A percentile compares a stretch with the other conserved stretches of the same genome.
phyloP scores from a whole-genome alignment of 306 rosid genomes.

The Glycine tomentella region DNA sequence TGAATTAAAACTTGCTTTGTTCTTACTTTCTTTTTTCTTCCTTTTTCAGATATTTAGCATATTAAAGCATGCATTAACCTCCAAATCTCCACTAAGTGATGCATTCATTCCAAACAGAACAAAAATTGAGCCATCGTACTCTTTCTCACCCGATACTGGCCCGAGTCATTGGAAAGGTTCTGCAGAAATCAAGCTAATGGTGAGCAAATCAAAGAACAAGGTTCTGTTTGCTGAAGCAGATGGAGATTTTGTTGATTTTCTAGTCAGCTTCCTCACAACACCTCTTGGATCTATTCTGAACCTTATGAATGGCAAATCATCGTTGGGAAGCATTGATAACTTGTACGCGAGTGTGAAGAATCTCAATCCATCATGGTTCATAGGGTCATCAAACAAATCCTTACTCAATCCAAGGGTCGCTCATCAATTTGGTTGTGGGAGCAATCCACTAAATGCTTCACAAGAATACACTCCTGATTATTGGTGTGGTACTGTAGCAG shows the following conservation, averaged over 20 bases:
- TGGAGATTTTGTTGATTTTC: constrained; percentile 3
- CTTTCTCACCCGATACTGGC: neutral
- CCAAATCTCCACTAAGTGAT: constrained; percentile 42
- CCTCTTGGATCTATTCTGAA: neutral
- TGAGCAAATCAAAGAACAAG: constrained; percentile 42
- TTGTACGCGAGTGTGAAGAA: neutral
- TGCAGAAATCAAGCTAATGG: constrained; percentile 30
- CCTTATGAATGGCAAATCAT: neutral
- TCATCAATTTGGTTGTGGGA: too few relatives aligned
- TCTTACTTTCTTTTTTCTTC: neutral
- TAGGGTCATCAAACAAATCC: neutral
- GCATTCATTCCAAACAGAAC: constrained; percentile 22
- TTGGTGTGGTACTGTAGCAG: too few relatives aligned
- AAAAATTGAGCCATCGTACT: neutral
- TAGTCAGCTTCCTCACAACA: neutral
- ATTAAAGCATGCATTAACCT: neutral
- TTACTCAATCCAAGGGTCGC: too few relatives aligned
- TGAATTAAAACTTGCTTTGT: neutral
- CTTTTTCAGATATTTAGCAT: neutral
- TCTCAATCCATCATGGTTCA: neutral
- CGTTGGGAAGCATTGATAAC: neutral
- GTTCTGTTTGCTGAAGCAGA: neutral
- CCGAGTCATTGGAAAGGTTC: neutral
- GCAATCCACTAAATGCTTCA: too few relatives aligned
- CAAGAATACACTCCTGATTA: too few relatives aligned